phyloP scores from a whole-genome alignment of 2,329 filamentous ascomycete species.

The Fusarium dlaminii region DNA sequence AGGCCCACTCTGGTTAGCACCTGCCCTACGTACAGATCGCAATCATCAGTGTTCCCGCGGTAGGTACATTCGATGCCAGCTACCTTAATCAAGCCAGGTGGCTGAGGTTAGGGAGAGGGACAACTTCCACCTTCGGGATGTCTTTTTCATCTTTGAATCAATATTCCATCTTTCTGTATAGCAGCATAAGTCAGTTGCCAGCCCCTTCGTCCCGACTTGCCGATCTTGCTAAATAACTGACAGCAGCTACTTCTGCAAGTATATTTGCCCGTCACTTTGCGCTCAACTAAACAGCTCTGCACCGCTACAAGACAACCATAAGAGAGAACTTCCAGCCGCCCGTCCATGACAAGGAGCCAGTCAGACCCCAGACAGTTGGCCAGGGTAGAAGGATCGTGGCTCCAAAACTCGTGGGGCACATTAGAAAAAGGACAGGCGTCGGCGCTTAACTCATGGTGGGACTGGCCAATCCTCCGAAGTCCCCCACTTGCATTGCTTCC shows the following conservation, averaged over 20 bases:
- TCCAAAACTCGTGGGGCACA: slow-evolving; percentile 55
- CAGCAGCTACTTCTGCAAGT: slow-evolving; percentile 8
- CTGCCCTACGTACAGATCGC: slow-evolving; percentile 27
- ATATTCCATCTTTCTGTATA: neutral
- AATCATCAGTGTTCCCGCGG: slow-evolving; percentile 8
- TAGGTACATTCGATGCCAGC: neutral
- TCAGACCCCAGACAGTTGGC: slow-evolving; percentile 25
- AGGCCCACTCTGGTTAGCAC: slow-evolving; percentile 25
- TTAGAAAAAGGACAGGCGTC: slow-evolving; percentile 60
- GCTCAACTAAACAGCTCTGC: slow-evolving; percentile 15
- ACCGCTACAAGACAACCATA: slow-evolving; percentile 19
- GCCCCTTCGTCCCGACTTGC: neutral
- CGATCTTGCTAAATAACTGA: neutral
- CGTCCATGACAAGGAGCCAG: slow-evolving; percentile 23
- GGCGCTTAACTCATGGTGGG: slow-evolving; percentile 63
- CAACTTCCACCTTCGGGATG: neutral
- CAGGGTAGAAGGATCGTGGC: slow-evolving; percentile 40
- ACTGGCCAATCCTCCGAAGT: slow-evolving; percentile 33
- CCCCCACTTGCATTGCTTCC: slow-evolving; percentile 50
- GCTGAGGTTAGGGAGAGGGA: slow-evolving; percentile 9
- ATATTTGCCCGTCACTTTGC: slow-evolving; percentile 27
- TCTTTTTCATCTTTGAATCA: neutral
- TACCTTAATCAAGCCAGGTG: neutral
- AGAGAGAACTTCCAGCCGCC: slow-evolving; percentile 33
- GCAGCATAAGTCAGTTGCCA: neutral